Base-by-base conservation (phyloP, 495 filamentous ascomycete species). In the Penicillium dipodomyicola region DNA sequence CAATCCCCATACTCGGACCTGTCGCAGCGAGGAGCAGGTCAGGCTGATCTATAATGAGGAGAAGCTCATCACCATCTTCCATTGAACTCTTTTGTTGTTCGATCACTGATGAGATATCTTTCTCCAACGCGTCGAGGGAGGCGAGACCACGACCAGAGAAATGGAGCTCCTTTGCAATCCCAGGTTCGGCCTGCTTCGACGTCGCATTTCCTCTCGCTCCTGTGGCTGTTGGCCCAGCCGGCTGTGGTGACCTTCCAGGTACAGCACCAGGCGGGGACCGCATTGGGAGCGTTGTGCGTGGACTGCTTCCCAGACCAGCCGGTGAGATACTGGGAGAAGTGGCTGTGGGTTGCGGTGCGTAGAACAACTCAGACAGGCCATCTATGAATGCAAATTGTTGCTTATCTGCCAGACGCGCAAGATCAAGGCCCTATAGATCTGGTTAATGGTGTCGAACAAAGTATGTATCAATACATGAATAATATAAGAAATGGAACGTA, bases 301-400 rank as follows among this genome's bases (percentile, higher is more conserved):
- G 50, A 15, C 57, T 56, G 29, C 44, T 54, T 15, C 61, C 61
- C 20, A 54, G 23, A 19, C 40, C 54, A 42, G 42, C 33, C 17
- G 67, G 20, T 32, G 62, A 27, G 49, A 60, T 46, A 49, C 43
- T 59, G 15, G 53, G 44, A 25, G 48, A 39, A 47, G 68, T 39
- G 17, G 53, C 29, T 47, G 71, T 59, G 57, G 53, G 50, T 48
- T 65, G 37, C 30, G 65, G 62, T 1, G 65, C 56, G 33, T 67
- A 61, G 59, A 84, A 86, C n/a, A 91, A 63, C 39, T 74, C 74
- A 45, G 72, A 81, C 32, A 94, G 70, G 5, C 89, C 90, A 65
- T 96, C 90, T 44, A 94, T 73, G 61, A 89, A 93, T 27, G 74
- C 72, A 62, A 92, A 87, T 51, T 76, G 76, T 19, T 80, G 79